Evolutionary conservation across 768 basidiomycete species (phyloP), one percentile per base, ranked within the genome.

Genomic region (Leccinum variicolor): DNA sequence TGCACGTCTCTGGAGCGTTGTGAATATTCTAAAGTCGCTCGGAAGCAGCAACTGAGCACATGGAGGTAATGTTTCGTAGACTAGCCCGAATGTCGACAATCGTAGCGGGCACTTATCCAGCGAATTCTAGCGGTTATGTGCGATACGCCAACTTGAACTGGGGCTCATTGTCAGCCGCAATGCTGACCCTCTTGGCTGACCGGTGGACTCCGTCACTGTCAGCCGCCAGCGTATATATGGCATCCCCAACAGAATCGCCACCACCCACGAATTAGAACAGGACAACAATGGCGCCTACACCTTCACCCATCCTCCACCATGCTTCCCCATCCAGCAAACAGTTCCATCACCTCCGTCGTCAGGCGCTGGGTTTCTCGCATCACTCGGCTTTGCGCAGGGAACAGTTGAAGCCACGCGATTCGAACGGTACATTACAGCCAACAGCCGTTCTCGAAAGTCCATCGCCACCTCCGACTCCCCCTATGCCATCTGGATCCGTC

Each of bases 211-310:
- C 21, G 50, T 53, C 53, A 57, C 25, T 46, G 66, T 64, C 63
- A 69, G 69, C 68, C 68, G 31, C 66, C 51, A 59, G 45, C n/a
- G 17, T 46, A 66, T 64, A 58, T 71, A 70, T 70, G 62, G 62
- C 15, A 52, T 53, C 41, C 28, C 8, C 36, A 39, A 19, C 53
- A 29, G 33, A 50, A 21, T 47, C 23, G 6, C 23, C 15, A n/a
- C 21, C 14, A 23, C 33, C n/a, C 17, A 17, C 47, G 48, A 45
- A 52, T 31, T 54, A 29, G 15, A 33, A 29, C 54, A 41, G 39
- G 36, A 34, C 50, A 53, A 53, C 50, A 31, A 71, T 70, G 69
- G 67, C 63, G 13, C 69, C 68, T 21, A 53, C 67, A 51, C 25
- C 55, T 25, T 54, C 58, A 45, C 50, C 59, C 36, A n/a, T 52